Evolutionary conservation across 306 rosid species (phyloP), one percentile per base, ranked within the genome.

Genomic region (Vigna reflexopilosa): DNA sequence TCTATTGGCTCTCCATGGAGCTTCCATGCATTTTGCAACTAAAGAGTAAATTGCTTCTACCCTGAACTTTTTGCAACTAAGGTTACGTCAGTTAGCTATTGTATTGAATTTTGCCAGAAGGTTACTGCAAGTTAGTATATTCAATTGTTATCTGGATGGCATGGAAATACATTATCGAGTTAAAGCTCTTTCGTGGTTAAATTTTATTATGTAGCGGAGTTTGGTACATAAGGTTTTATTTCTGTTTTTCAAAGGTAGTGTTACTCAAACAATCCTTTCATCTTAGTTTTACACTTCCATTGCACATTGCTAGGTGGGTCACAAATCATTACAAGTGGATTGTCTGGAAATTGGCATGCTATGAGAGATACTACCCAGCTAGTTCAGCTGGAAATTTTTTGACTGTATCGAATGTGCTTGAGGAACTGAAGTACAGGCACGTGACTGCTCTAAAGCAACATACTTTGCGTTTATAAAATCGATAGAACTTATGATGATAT

Each of bases 391-490:
- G 92, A 83, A 89, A 80, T 0, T 79, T 92, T 80, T 82, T 94
- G 77, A 85, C 90, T 19, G 76, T 83, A 52, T 82, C 87, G 72
- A 94, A 94, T 81, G 97, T 94, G 50, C 89, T 90, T 1, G 97
- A 92, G 88, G 98, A 92, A 84, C 82, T 94, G 87, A 94, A 92
- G 86, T 94, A 94, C 80, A 92, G 98, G 98, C 89, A 84, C 59
- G 78, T 72, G 58, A 76, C 61, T 76, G 58, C 38, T 26, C 50
- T 73, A 54, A 22, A 61, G 14, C 61, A 75, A 16, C 70, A 82
- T 54, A 76, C 62, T 77, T 70, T 77, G 28, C 54, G 67, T 81
- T 69, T 69, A 70, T 40, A 17, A 40, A 38, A 65, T 4, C 17
- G 30, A 65, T 76, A 8, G 57, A 77, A 50, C 64, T 75, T 47